These are phyloP conservation scores for Aspergillus wentii DNA, from an alignment of 495 filamentous ascomycete genomes.

Conservation along the genomic window DNA sequence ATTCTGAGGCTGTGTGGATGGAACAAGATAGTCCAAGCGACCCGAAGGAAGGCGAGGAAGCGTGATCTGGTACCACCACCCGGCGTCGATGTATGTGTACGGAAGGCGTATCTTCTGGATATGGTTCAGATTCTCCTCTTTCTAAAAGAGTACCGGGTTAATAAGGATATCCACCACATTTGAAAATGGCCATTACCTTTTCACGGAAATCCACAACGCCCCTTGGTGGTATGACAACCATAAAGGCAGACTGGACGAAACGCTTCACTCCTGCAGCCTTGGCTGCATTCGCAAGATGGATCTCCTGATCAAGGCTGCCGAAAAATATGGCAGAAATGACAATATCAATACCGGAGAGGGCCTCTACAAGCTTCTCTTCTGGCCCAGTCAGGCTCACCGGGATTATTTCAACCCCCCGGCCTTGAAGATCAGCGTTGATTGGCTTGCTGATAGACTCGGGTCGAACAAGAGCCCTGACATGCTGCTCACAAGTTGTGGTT, in stretches of 20 bases:
- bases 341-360: slow-evolving; percentile 23
- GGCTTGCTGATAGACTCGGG: slow-evolving; percentile 24
- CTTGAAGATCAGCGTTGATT: slow-evolving; percentile 10
- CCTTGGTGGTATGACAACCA: slow-evolving; percentile 13
- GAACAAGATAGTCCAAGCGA: slow-evolving; percentile 19
- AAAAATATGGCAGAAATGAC: slow-evolving; percentile 26
- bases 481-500: slow-evolving; percentile 8
- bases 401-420: slow-evolving; percentile 22
- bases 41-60: slow-evolving; percentile 30
- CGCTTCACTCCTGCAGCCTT: slow-evolving; percentile 12
- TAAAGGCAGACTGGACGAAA: slow-evolving; percentile 31
- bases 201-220: slow-evolving; percentile 14
- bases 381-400: slow-evolving; percentile 16
- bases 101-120: slow-evolving; percentile 27
- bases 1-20: slow-evolving; percentile 7
- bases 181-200: no score
- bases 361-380: slow-evolving; percentile 17
- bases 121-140: slow-evolving; percentile 26
- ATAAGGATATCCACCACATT: no score
- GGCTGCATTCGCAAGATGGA: slow-evolving; percentile 25
- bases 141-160: no score
- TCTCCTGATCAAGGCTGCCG: slow-evolving; percentile 14
- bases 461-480: slow-evolving; percentile 24
- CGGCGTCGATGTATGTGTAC: slow-evolving; percentile 43
- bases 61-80: slow-evolving; percentile 36